phyloP scores from a whole-genome alignment of 23 red algal species.

The Gracilariopsis chorda region DNA sequence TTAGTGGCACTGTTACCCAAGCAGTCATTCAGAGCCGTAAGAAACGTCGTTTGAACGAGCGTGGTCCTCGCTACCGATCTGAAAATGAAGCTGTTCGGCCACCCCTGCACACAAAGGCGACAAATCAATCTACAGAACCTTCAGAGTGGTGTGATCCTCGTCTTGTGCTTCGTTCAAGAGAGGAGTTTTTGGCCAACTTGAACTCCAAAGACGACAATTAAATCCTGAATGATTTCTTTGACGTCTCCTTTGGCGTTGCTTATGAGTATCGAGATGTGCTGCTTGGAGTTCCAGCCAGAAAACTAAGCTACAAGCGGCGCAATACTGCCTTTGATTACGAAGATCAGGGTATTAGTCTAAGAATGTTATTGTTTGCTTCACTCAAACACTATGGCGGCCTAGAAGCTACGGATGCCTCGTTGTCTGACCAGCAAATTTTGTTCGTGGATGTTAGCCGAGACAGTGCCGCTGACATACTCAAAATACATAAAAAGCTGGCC shows the following conservation, averaged over 20 bases:
- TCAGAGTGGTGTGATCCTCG: too few relatives aligned
- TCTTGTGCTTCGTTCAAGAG: too few relatives aligned
- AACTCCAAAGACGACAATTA: too few relatives aligned
- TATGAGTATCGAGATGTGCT: neutral
- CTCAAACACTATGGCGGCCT: conserved; percentile 9
- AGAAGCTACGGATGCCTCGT: neutral
- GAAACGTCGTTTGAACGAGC: neutral
- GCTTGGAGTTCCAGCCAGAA: neutral
- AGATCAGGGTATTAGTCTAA: neutral
- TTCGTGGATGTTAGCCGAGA: neutral
- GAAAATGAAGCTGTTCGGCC: too few relatives aligned
- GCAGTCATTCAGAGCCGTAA: neutral
- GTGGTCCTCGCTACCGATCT: too few relatives aligned
- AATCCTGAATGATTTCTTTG: too few relatives aligned
- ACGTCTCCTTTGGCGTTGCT: neutral
- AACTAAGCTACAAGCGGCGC: neutral
- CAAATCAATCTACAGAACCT: too few relatives aligned
- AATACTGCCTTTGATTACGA: neutral
- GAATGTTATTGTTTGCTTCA: neutral
- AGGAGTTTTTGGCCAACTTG: too few relatives aligned
- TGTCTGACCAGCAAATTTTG: neutral
- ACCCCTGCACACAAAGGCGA: neutral
- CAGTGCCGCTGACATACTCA: neutral
- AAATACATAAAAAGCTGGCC: neutral
- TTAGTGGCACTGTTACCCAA: conserved; percentile 21